Conservation (phyloP, 2,329 filamentous ascomycete species). For the Cytospora mali region DNA sequence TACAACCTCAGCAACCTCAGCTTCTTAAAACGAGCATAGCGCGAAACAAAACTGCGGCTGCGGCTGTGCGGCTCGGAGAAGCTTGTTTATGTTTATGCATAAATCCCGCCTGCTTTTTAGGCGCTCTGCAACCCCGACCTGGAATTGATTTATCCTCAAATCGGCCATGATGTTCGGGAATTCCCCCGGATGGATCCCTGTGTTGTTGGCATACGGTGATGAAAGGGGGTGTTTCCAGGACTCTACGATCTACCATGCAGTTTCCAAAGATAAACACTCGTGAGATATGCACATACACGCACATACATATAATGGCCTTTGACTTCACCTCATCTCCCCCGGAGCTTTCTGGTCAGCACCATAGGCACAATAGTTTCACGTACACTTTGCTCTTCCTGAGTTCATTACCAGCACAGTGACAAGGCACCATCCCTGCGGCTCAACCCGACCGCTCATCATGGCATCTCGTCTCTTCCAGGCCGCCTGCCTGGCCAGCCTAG, state of each 20-base stretch:
- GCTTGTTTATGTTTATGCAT: slow-evolving; percentile 2
- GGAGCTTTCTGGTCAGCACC: neutral
- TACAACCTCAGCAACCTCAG: neutral
- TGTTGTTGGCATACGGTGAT: slow-evolving; percentile 7
- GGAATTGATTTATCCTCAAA: slow-evolving; percentile 16
- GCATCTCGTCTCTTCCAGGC: slow-evolving; percentile 12
- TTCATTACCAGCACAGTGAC: neutral
- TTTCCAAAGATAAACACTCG: slow-evolving; percentile 8
- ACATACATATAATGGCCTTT: neutral
- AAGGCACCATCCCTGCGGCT: no score
- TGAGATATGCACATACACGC: no score
- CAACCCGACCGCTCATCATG: slow-evolving; percentile 17
- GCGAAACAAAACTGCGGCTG: neutral
- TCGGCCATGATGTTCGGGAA: neutral
- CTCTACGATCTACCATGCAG: neutral
- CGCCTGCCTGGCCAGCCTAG: slow-evolving; percentile 18
- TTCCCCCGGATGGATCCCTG: slow-evolving; percentile 11
- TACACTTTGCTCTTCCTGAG: neutral
- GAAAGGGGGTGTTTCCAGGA: slow-evolving; percentile 18
- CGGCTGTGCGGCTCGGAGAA: neutral
- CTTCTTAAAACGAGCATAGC: neutral
- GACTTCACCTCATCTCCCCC: neutral
- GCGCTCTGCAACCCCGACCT: slow-evolving; percentile 1
- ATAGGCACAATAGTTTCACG: no score
- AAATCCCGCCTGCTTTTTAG: neutral